Conservation (phyloP, 345 rosid genomes). For the Cochlearia excelsa region DNA sequence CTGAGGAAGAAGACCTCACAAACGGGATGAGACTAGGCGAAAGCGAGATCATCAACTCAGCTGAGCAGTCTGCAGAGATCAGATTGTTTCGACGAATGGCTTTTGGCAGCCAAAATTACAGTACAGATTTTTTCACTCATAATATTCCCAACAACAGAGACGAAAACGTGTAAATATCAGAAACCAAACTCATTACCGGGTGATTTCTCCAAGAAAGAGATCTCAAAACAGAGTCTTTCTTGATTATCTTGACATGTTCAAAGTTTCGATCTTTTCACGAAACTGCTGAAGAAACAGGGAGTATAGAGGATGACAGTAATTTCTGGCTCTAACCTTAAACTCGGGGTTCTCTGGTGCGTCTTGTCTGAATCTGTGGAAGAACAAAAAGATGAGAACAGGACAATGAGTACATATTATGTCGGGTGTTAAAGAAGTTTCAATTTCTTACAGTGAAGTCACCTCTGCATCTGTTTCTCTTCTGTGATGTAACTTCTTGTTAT, state of each 20-base stretch:
- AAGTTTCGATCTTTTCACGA: neutral
- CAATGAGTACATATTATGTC: constrained; percentile 1
- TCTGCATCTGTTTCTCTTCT: constrained; percentile 2
- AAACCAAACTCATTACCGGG: constrained; percentile 20
- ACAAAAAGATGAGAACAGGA: constrained; percentile 11
- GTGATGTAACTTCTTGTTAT: constrained; percentile 23
- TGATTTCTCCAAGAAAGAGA: constrained; percentile 14
- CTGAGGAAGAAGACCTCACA: constrained; percentile 65
- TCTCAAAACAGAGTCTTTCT: constrained; percentile 18
- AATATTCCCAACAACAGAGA: constrained; percentile 37
- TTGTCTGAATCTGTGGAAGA: constrained; percentile 12
- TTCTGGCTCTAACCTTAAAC: neutral
- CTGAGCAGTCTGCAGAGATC: constrained; percentile 76
- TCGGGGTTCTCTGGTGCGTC: neutral
- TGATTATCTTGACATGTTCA: constrained; percentile 4
- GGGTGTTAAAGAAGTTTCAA: constrained; percentile 8
- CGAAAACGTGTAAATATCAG: constrained; percentile 37
- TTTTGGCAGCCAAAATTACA: constrained; percentile 75
- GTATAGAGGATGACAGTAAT: neutral
- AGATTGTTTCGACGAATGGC: constrained; percentile 90
- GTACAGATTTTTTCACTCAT: constrained; percentile 62
- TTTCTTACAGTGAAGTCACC: constrained; percentile 14
- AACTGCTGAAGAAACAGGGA: neutral
- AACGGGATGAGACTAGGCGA: constrained; percentile 94
- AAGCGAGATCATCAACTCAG: constrained; percentile 71